A percentile compares a stretch with the other conserved stretches of the same genome.
Conservation (phyloP, 2,329 filamentous ascomycete species). For the Paraconiothyrium brasiliense region DNA sequence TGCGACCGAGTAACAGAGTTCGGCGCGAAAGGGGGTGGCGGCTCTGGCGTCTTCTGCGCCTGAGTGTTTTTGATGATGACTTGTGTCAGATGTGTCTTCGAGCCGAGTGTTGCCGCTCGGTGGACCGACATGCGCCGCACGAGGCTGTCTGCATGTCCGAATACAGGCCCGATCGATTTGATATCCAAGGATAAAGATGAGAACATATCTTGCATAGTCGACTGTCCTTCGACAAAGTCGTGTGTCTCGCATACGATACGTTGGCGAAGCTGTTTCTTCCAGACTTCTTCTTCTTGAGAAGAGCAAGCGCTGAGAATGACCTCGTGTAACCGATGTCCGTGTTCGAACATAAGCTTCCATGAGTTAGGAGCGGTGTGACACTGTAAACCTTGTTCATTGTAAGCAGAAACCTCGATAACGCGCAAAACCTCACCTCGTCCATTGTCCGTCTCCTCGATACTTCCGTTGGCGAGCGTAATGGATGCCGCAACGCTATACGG, state of each 20-base stretch:
- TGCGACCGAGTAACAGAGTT: slow-evolving; percentile 79
- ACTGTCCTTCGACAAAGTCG: slow-evolving; percentile 60
- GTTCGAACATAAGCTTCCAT: slow-evolving; percentile 91
- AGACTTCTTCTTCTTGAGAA: slow-evolving; percentile 78
- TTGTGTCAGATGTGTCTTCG: slow-evolving; percentile 74
- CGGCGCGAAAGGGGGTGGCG: slow-evolving; percentile 54
- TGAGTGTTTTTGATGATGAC: slow-evolving; percentile 89
- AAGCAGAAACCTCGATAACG: neutral
- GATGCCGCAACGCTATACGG: slow-evolving; percentile 79
- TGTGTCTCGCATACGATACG: slow-evolving; percentile 61
- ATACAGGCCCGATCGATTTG: slow-evolving; percentile 77
- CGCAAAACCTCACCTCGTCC: slow-evolving; percentile 65
- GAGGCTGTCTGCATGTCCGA: slow-evolving; percentile 73
- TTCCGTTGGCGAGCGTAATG: slow-evolving; percentile 72
- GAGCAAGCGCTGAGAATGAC: slow-evolving; percentile 88
- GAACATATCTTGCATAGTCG: slow-evolving; percentile 62
- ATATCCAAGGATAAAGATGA: slow-evolving; percentile 75
- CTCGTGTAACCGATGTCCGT: slow-evolving; percentile 79
- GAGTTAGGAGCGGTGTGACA: slow-evolving; percentile 87
- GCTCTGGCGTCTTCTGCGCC: slow-evolving; percentile 66
- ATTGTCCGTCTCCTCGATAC: slow-evolving; percentile 77
- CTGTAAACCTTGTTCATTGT: slow-evolving; percentile 71
- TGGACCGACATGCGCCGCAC: slow-evolving; percentile 80
- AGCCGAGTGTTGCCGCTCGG: slow-evolving; percentile 76
- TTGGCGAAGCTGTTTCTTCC: slow-evolving; percentile 74